Base-by-base conservation (phyloP, 257 asterid genomes). In the Fraxinus pennsylvanica region DNA sequence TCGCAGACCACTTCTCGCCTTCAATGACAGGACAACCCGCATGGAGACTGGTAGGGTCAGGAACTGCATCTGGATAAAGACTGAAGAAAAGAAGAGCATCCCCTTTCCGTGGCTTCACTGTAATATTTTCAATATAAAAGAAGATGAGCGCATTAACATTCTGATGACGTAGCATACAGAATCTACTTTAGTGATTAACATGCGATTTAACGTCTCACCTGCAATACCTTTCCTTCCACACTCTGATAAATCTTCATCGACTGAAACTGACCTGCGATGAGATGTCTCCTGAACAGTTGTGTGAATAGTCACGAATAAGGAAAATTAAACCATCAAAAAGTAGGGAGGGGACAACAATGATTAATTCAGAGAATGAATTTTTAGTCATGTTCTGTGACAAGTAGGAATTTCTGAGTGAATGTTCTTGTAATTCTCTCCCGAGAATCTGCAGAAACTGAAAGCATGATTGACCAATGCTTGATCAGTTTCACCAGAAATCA, bases 1-100 rank as follows among this genome's bases (percentile, higher is more conserved):
- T 96, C 0, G 99, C 99, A 0, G 99, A 96, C 99, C 99, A 96
- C 79, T 96, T 96, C 89, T 93, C 98, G 29, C 97, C 99, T 82
- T 90, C 90, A 6, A 91, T 89, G 80, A 95, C 98, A 0, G 97
- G 98, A 87, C 98, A 93, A 10, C 98, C 98, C n/a, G 92, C 99
- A 25, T 93, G 99, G 52, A 93, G 94, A 80, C 98, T 93, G 54
- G 76, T 39, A 9, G 96, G 84, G 81, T 95, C 99, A 59, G 98
- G 94, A 71, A 85, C 76, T 4, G 99, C 97, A 59, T 78, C 81
- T 61, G 97, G 96, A 52, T 83, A 76, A 52, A 95, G 97, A 83
- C 94, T 95, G 81, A 84, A 95, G 82, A 95, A 95, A 2, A 95
- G 92, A 71, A 95, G 97, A 1, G 98, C 99, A 21, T 95, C 97